A percentile compares a stretch with the other conserved stretches of the same genome.
These are phyloP conservation scores for Aspergillus egyptiacus DNA, from an alignment of 495 filamentous ascomycete species.

Conservation along the genomic window DNA sequence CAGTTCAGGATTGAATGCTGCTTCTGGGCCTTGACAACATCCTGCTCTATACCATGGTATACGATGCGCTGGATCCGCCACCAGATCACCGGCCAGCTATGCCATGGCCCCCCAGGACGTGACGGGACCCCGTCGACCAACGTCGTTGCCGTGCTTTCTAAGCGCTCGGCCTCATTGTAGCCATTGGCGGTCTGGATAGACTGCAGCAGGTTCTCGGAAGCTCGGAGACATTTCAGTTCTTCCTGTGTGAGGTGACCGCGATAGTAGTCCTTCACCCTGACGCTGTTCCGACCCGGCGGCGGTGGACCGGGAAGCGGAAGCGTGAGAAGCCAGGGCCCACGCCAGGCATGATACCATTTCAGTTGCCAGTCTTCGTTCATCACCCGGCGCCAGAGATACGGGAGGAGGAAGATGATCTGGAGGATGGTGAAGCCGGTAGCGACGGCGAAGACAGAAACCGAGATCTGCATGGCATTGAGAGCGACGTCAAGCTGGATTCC, in stretches of 20 bases:
- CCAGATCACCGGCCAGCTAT: neutral
- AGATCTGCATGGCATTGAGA: neutral
- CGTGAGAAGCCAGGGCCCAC: slow-evolving; percentile 1
- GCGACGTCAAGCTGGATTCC: slow-evolving; percentile 5
- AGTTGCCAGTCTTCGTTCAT: slow-evolving; percentile 12
- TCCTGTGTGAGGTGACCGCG: slow-evolving; percentile 8
- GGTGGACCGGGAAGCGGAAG: slow-evolving; percentile 3
- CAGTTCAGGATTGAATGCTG: slow-evolving; percentile 2
- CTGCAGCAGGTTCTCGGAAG: slow-evolving; percentile 2
- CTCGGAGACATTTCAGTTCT: slow-evolving; percentile 9
- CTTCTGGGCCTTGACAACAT: slow-evolving; percentile 6
- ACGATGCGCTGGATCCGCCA: slow-evolving; percentile 2
- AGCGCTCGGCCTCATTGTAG: slow-evolving; percentile 3
- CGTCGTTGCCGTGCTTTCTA: neutral
- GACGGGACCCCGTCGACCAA: slow-evolving; percentile 2
- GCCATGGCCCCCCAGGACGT: slow-evolving; percentile 1
- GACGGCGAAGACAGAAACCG: slow-evolving; percentile 3
- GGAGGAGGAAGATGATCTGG: slow-evolving; percentile 9
- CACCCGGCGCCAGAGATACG: slow-evolving; percentile 10
- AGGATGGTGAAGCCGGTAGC: slow-evolving; percentile 6
- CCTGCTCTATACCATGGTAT: slow-evolving; percentile 8
- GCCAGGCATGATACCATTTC: slow-evolving; percentile 8
- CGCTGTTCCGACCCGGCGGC: neutral
- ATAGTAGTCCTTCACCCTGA: slow-evolving; percentile 11
- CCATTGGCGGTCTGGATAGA: slow-evolving; percentile 4